A percentile compares a stretch with the other conserved stretches of the same genome.
Conservation (phyloP, 2,329 filamentous ascomycete species). For the Ascosphaera apis region DNA sequence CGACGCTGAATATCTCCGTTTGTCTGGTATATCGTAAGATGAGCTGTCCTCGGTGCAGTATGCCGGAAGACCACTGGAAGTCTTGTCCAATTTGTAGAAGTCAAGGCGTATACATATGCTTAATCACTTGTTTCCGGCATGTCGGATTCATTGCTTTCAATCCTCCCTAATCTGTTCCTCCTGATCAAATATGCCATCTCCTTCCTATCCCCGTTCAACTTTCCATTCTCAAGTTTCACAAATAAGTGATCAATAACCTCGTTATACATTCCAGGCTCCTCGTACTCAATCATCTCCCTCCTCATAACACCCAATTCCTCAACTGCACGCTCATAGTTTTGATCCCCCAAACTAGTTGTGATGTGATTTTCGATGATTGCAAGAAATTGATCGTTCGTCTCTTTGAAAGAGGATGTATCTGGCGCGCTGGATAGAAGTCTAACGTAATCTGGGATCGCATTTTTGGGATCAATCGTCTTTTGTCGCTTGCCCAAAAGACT, state of each 20-base stretch:
- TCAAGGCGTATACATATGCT: too few species aligned
- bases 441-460: slow-evolving; percentile 79
- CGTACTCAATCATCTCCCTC: slow-evolving; percentile 49
- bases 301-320: slow-evolving; percentile 61
- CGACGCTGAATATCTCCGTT: too few species aligned
- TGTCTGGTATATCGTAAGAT: too few species aligned
- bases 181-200: slow-evolving; percentile 66
- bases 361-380: slow-evolving; percentile 46
- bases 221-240: slow-evolving; percentile 40
- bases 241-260: slow-evolving; percentile 49
- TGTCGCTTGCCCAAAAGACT: slow-evolving; percentile 44
- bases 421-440: slow-evolving; percentile 42
- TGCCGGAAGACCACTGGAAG: too few species aligned
- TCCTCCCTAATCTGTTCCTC: slow-evolving; percentile 44
- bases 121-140: too few species aligned
- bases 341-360: slow-evolving; percentile 49
- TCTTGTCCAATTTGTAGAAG: too few species aligned
- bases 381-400: slow-evolving; percentile 52
- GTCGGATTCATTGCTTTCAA: too few species aligned
- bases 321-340: slow-evolving; percentile 47
- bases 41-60: too few species aligned
- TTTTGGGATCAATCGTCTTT: slow-evolving; percentile 37
- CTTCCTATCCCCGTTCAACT: slow-evolving; percentile 50
- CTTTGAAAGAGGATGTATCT: slow-evolving; percentile 37
- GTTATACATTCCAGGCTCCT: slow-evolving; percentile 59